Evolutionary conservation across 257 asterid genomes (phyloP), one percentile per base, ranked within the genome.

Genomic region (Ballota nigra): DNA sequence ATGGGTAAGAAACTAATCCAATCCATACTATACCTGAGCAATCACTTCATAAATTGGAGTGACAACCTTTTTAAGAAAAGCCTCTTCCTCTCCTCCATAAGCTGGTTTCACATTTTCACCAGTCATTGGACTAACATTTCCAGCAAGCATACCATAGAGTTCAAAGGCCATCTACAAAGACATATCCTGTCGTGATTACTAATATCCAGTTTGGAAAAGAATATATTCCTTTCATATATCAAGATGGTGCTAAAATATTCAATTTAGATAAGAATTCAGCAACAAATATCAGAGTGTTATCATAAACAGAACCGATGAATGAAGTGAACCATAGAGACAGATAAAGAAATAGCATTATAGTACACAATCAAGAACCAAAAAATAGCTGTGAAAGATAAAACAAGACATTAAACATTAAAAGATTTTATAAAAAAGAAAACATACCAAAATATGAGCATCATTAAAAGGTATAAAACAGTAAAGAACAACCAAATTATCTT

Each of bases 101-200:
- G 99, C 98, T 58, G 98, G 99, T 86, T 95, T 95, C 77, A 95
- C 95, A 83, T 95, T 88, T 83, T 95, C 99, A 8, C 99, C 99
- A 5, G 98, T 95, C 93, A 82, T 89, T 47, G 97, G 93, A 78
- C 99, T 95, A 60, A 95, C 99, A 86, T 92, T 95, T 77, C 98
- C 98, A 71, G 98, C 97, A 55, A 95, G 98, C 98, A 95, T 87
- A 34, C 99, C 98, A 80, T 92, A 95, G 61, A 92, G 96, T 76
- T 94, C 97, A 82, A 94, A 94, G 38, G 99, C 99, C 97, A 91
- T 91, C 97, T 94, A 79, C 66, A 79, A 60, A 66, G 47, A 67
- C 22, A 45, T 43, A 61, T 19, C 69, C 55, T 13, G 72, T 52
- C 57, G 40, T 29, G 61, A 61, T 68, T 40, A 53, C 49, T 16